These are phyloP conservation scores for Dispira simplex DNA, from an alignment of 192 early-diverging fungal genomes.

Conservation along the genomic window DNA sequence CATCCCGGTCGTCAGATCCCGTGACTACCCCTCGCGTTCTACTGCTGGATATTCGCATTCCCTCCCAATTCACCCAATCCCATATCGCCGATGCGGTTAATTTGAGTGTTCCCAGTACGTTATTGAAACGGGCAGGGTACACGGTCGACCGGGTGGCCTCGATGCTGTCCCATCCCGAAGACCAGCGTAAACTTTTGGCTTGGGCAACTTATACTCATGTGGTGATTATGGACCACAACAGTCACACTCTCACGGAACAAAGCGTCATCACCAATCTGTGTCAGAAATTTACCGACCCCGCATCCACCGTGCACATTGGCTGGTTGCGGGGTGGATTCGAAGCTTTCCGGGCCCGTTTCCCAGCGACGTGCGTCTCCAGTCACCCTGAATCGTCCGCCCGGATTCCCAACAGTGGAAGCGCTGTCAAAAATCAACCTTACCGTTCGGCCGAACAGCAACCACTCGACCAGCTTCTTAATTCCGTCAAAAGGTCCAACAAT, in stretches of 20 bases:
- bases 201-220: background rate
- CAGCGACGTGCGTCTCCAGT: background rate
- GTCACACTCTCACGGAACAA: background rate
- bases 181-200: background rate
- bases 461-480: background rate
- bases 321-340: constrained; percentile 5
- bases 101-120: background rate
- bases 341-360: background rate
- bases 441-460: no score
- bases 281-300: background rate
- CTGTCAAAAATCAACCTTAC: no score
- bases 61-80: background rate
- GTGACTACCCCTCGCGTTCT: background rate
- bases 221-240: constrained; percentile 1
- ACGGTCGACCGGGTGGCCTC: background rate
- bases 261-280: background rate
- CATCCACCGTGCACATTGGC: background rate
- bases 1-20: background rate
- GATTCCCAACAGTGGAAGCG: no score
- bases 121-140: background rate
- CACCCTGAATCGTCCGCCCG: background rate
- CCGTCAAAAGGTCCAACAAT: background rate
- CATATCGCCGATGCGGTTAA: background rate
- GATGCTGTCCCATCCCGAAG: background rate
- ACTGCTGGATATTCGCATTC: background rate